phyloP scores from a whole-genome alignment of 139 green algal genomes.

The Pseudopediastrum boryanum region DNA sequence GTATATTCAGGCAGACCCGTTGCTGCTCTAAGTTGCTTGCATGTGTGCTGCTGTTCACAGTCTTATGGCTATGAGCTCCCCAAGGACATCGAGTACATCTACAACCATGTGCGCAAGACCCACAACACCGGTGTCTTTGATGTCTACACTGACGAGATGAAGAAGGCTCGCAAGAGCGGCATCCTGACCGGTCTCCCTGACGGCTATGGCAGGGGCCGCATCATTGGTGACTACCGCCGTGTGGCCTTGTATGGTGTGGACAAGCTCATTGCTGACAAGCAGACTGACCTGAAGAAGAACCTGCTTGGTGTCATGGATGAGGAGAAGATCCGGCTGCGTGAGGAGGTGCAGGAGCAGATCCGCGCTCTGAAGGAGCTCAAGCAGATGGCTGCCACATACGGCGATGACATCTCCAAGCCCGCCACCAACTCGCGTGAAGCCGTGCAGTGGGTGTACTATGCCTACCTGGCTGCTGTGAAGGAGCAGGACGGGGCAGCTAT shows the following conservation, averaged over 20 bases:
- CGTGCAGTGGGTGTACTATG: conserved; percentile 80
- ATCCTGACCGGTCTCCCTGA: conserved; percentile 82
- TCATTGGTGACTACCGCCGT: conserved; percentile 85
- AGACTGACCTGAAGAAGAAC: conserved; percentile 59
- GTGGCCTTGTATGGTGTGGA: conserved; percentile 79
- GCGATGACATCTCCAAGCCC: conserved; percentile 64
- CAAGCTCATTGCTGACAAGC: conserved; percentile 68
- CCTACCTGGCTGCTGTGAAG: conserved; percentile 78
- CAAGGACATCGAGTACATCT: conserved; percentile 48
- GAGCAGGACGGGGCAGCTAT: conserved; percentile 84
- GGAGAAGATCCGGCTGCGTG: conserved; percentile 65
- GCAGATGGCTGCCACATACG: conserved; percentile 71
- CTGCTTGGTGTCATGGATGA: conserved; percentile 67
- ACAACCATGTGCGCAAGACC: conserved; percentile 69
- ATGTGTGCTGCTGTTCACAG: too few species aligned
- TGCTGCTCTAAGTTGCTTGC: too few species aligned
- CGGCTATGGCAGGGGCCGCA: conserved; percentile 69
- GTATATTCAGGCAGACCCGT: too few species aligned
- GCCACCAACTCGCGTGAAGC: conserved; percentile 67
- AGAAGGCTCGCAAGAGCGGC: conserved; percentile 60
- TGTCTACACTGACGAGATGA: conserved; percentile 80
- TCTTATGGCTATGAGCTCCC: conserved; percentile 32
- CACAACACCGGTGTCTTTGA: conserved; percentile 83
- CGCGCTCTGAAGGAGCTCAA: conserved; percentile 73
- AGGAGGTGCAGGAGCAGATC: conserved; percentile 78